Base-by-base conservation (phyloP, 352 stramenopile genomes). In the Phytophthora citricola region DNA sequence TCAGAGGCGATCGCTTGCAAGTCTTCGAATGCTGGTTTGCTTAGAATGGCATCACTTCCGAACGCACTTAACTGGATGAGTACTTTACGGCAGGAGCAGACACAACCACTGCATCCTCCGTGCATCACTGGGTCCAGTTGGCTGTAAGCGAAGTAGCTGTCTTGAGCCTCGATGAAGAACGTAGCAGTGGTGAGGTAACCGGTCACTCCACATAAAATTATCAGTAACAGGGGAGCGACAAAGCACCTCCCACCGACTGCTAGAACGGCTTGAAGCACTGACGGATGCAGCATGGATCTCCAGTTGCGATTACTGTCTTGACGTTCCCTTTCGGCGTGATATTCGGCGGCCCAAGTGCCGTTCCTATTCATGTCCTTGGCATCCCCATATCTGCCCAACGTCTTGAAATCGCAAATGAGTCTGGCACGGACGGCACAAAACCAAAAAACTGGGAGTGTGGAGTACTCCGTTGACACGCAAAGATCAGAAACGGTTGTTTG, bases 61-160 rank as follows among this genome's bases (percentile, higher is more conserved):
- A 69, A 69, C 0, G 61, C 61, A 15, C 61, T 58, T 0, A 69
- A 32, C 14, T 69, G 61, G n/a, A 69, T 64, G 5, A 64, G 22
- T n/a, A 69, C 61, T 29, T 69, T 69, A n/a, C 61, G 61, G 12
- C 61, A 69, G 5, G 61, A 69, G 8, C 45, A 64, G 29, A 69
- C 22, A 11, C 61, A 69, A 1, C 31, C 53, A 5, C 14, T 36
- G 29, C 61, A 69, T 2, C 61, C 61, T 10, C 61, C 61, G 31
- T 57, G 61, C 61, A 69, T 64, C 2, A 69, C 47, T 14, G 61
- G 29, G 17, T 69, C 61, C 1, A 69, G 53, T 49, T 69, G 61
- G 4, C 61, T 69, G 32, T 69, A 69, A 9, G 61, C 61, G 20
- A 69, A 69, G 20, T 69, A 69, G 31, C 61, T 69, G 20, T 63